Base-by-base conservation (phyloP, 257 asterid genomes). In the Primulina eburnea region DNA sequence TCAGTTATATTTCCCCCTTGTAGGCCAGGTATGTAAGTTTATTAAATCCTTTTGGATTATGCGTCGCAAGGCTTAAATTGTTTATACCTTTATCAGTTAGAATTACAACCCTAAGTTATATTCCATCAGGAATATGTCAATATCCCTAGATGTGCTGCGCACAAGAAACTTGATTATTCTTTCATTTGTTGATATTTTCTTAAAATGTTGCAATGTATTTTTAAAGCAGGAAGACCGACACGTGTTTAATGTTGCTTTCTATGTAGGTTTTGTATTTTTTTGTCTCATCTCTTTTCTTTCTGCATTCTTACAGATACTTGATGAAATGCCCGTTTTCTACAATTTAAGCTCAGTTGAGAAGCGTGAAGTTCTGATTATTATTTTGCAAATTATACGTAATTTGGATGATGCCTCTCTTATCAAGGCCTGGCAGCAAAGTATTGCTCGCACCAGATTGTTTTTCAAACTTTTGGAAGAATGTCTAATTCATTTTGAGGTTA, bases 261-360 rank as follows among this genome's bases (percentile, higher is more conserved):
- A 21, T 17, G 57, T 73, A 32, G 58, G 35, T 71, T 67, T 55
- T 70, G 52, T 59, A 56, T 72, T 53, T 74, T 66, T 75, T 6
- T 79, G 60, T 65, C 64, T 69, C 26, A 60, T 40, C 35, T 63
- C 74, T 17, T 69, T 64, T 70, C 21, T 78, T 73, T 76, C 60
- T 77, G 40, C 76, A 65, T 73, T 75, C 72, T 68, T 76, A 84
- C 89, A 94, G 99, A 85, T 94, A 76, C 89, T 94, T 21, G 99
- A 94, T 78, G 97, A 94, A 82, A 94, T 94, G 99, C 99, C 99
- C 26, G 99, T 94, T 77, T 94, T 94, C 86, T 94, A 94, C 92
- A 91, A 91, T 80, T 82, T 94, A 84, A 79, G 92, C 81, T 84
- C 97, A 71, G 76, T 78, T 75, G 99, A 94, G 84, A 94, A 94